These are phyloP conservation scores for Leccinum disarticulatum DNA, from an alignment of 768 basidiomycete species.

Conservation along the genomic window DNA sequence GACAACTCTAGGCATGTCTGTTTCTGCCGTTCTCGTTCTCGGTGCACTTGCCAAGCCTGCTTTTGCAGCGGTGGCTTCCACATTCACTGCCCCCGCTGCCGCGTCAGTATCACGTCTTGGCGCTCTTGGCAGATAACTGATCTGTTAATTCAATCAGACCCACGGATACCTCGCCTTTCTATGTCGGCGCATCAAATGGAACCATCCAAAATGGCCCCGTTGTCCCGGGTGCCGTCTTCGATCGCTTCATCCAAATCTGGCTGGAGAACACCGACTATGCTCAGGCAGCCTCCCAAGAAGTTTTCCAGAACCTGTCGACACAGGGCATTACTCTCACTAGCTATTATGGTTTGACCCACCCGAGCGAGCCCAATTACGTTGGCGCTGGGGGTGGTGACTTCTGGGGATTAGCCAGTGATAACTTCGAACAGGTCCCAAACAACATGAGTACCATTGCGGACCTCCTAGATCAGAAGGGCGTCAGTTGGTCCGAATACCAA, in stretches of 20 bases:
- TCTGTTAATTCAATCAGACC: constrained; percentile 11
- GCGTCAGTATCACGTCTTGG: constrained; percentile 15
- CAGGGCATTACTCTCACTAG: constrained; percentile 50
- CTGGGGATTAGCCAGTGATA: constrained; percentile 48
- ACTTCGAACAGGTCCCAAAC: constrained; percentile 31
- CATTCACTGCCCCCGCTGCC: constrained; percentile 23
- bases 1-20: constrained; percentile 7
- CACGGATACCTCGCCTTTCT: constrained; percentile 34
- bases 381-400: constrained; percentile 52
- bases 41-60: constrained; percentile 13
- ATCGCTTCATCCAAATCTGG: constrained; percentile 52
- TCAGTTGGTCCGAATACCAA: constrained; percentile 62
- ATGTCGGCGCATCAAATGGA: constrained; percentile 41
- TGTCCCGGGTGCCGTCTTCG: constrained; percentile 43
- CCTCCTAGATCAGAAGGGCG: constrained; percentile 52
- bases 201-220: constrained; percentile 37
- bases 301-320: constrained; percentile 39
- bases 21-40: constrained; percentile 13
- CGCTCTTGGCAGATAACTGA: constrained; percentile 3
- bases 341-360: constrained; percentile 51
- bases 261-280: constrained; percentile 58
- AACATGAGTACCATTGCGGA: constrained; percentile 62
- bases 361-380: constrained; percentile 61
- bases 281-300: constrained; percentile 25
- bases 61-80: constrained; percentile 20